Evolutionary conservation across 2,329 filamentous ascomycete species (phyloP).

Genomic region (Rachicladosporium sp.): DNA sequence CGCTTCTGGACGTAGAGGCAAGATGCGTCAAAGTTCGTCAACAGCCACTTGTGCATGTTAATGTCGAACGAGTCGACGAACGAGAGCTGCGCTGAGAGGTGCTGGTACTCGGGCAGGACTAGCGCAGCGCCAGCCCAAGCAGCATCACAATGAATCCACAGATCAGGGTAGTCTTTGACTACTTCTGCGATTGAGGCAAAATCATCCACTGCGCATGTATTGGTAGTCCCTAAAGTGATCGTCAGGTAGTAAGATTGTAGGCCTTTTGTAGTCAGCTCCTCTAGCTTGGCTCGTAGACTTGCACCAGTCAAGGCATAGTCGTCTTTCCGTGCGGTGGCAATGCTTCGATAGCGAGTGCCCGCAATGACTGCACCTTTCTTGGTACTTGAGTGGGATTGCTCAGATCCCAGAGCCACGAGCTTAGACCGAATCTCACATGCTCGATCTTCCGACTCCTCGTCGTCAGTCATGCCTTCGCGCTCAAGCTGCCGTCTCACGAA

Average conservation of each 20-base stretch:
- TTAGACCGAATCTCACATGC: constrained; percentile 53
- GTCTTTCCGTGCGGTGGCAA: constrained; percentile 50
- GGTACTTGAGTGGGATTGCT: constrained; percentile 69
- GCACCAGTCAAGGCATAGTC: constrained; percentile 59
- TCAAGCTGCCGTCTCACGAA: constrained; percentile 52
- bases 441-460: constrained; percentile 55
- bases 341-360: constrained; percentile 65
- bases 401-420: constrained; percentile 70
- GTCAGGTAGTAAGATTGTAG: constrained; percentile 81
- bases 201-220: constrained; percentile 77
- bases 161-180: constrained; percentile 39
- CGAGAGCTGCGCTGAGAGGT: constrained; percentile 48
- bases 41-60: constrained; percentile 96
- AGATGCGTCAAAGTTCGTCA: constrained; percentile 82
- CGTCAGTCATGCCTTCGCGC: constrained; percentile 29
- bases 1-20: constrained; percentile 69
- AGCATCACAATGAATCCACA: constrained; percentile 92
- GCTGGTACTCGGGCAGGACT: constrained; percentile 67
- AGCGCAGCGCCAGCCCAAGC: constrained; percentile 84
- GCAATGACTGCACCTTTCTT: constrained; percentile 80
- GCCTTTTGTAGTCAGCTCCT: constrained; percentile 53
- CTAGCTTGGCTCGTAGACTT: constrained; percentile 49
- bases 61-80: constrained; percentile 80
- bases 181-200: constrained; percentile 56
- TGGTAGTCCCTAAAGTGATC: constrained; percentile 72